Conservation (phyloP, 306 rosid species). For the Vigna trinervia region DNA sequence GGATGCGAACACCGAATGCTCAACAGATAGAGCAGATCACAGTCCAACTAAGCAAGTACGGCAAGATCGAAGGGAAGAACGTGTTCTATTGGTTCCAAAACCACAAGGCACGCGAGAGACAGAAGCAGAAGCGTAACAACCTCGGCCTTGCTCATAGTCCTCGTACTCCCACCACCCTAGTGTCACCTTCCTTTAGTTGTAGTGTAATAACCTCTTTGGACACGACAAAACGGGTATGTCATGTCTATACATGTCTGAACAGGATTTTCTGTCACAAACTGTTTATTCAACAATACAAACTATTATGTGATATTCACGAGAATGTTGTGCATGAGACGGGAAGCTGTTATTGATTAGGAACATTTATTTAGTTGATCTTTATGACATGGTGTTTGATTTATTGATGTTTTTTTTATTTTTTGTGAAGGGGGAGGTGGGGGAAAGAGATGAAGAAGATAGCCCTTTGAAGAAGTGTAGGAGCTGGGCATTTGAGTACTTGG, state of each 20-base stretch:
- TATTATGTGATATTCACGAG: no score
- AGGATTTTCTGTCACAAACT: no score
- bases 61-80: constrained; percentile 97
- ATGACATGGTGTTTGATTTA: background rate
- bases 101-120: constrained; percentile 96
- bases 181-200: constrained; percentile 47
- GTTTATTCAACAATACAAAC: background rate
- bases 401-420: no score
- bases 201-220: constrained; percentile 34
- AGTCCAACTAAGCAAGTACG: constrained; percentile 76
- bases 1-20: constrained; percentile 96
- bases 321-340: no score
- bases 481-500: constrained; percentile 77
- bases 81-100: constrained; percentile 99
- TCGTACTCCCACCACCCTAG: constrained; percentile 49
- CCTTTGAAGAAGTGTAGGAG: constrained; percentile 82
- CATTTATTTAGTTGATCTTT: no score
- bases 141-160: constrained; percentile 70
- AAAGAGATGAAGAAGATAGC: constrained; percentile 64
- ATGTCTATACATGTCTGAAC: background rate
- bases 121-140: constrained; percentile 80
- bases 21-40: constrained; percentile 92
- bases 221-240: constrained; percentile 17
- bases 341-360: no score
- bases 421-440: constrained; percentile 51